Evolutionary conservation across 2,329 filamentous ascomycete genomes (phyloP).

Genomic region (Zymoseptoria brevis): DNA sequence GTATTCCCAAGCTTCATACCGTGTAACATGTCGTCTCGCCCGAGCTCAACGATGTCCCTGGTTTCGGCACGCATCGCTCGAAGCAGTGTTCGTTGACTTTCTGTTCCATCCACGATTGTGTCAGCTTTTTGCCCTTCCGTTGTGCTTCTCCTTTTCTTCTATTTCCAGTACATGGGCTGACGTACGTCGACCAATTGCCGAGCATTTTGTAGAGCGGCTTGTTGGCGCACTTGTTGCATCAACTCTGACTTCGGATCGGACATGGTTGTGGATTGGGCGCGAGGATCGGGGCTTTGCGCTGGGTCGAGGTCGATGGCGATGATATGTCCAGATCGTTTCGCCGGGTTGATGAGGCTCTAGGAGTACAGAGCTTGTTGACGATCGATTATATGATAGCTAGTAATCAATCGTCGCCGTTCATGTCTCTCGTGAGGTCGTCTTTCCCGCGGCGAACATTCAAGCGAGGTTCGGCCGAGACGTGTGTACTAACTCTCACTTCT

Average conservation of each 20-base stretch:
- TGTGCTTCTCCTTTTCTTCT: not conserved
- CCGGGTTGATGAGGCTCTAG: not conserved
- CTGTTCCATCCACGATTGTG: constrained; percentile 21
- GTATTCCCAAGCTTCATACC: not conserved
- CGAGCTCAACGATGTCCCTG: constrained; percentile 42
- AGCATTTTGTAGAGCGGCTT: constrained; percentile 45
- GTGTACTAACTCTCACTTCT: not conserved
- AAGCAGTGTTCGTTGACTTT: constrained; percentile 52
- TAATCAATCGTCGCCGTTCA: not conserved
- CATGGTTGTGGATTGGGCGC: constrained; percentile 17
- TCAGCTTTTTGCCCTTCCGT: not conserved
- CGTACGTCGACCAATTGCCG: constrained; percentile 43
- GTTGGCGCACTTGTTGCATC: constrained; percentile 47
- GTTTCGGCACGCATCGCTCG: constrained; percentile 47
- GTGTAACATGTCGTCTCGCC: constrained; percentile 45
- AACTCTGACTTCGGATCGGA: constrained; percentile 40
- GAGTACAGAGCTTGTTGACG: not conserved
- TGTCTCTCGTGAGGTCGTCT: not conserved
- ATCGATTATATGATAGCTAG: not conserved
- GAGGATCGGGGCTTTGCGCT: not conserved
- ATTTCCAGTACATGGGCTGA: not conserved
- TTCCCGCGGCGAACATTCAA: not conserved
- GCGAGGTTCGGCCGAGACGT: not conserved
- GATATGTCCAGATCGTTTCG: not conserved
- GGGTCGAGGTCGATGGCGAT: too few relatives aligned